phyloP scores from a whole-genome alignment of 257 asterid genomes.

The Solanum paucissectum region DNA sequence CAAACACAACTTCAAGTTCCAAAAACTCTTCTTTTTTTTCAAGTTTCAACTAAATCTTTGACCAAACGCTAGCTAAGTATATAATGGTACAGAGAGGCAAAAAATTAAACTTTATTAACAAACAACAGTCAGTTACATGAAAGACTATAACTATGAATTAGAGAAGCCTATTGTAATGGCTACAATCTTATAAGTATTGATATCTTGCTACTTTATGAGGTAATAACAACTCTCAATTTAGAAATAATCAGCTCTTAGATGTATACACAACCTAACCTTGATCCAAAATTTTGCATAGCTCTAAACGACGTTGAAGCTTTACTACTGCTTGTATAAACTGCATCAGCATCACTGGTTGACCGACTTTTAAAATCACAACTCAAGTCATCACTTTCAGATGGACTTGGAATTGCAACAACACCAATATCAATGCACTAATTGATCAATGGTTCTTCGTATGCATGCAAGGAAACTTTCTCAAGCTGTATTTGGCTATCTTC shows the following conservation, averaged over 20 bases:
- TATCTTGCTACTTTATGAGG: constrained; percentile 34
- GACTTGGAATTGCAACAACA: not conserved
- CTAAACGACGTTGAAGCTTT: constrained; percentile 11
- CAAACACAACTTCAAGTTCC: not conserved
- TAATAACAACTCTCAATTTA: constrained; percentile 7
- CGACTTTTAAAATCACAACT: constrained; percentile 13
- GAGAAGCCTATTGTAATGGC: constrained; percentile 27
- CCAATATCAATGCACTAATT: constrained; percentile 7
- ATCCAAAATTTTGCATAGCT: constrained; percentile 18
- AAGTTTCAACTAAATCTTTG: not conserved
- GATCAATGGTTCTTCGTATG: constrained; percentile 24
- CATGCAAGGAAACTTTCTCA: constrained; percentile 32
- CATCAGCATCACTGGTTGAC: constrained; percentile 25
- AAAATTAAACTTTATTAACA: constrained; percentile 21
- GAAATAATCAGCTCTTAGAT: constrained; percentile 18
- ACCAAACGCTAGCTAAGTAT: not conserved
- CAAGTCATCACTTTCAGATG: constrained; percentile 15
- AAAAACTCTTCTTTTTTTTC: not conserved
- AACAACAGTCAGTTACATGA: constrained; percentile 6
- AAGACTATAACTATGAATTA: constrained; percentile 15
- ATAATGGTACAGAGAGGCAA: not conserved
- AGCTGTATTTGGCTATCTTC: constrained; percentile 48
- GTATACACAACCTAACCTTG: constrained; percentile 46
- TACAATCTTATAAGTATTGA: constrained; percentile 38
- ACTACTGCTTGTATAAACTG: constrained; percentile 13